phyloP scores from a whole-genome alignment of 257 asterid genomes.

The Pogostemon cablin region DNA sequence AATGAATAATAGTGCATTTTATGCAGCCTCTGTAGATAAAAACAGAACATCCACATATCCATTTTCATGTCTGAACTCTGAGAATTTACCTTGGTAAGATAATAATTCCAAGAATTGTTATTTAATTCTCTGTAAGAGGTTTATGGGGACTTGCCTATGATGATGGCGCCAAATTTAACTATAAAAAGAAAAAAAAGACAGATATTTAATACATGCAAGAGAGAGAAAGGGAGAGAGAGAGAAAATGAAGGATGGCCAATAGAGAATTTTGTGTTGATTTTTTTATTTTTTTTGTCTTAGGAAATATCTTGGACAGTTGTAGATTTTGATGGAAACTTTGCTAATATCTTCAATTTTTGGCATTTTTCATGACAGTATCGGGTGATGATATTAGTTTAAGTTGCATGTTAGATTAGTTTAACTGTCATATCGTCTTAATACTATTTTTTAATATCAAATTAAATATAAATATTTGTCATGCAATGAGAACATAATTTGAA shows the following conservation, averaged over 20 bases:
- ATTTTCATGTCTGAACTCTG: slow-evolving; percentile 7
- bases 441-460: too few species aligned
- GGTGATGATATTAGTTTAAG: background rate
- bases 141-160: slow-evolving; percentile 26
- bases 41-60: background rate
- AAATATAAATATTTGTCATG: too few species aligned
- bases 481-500: too few species aligned
- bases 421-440: background rate
- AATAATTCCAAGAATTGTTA: slow-evolving; percentile 24
- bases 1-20: slow-evolving; percentile 9
- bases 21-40: background rate
- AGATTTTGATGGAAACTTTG: slow-evolving; percentile 1
- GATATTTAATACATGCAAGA: background rate
- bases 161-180: slow-evolving; percentile 19
- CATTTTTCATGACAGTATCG: background rate
- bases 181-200: slow-evolving; percentile 1
- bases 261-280: background rate
- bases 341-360: slow-evolving; percentile 12
- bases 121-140: slow-evolving; percentile 18
- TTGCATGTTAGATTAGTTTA: background rate
- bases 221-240: slow-evolving; percentile 8
- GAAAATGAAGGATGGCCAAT: slow-evolving; percentile 37
- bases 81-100: slow-evolving; percentile 21
- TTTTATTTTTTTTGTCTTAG: background rate
- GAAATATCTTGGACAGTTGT: slow-evolving; percentile 22